Evolutionary conservation across 2,329 filamentous ascomycete genomes (phyloP).

Genomic region (Penicillium psychrosexuale): DNA sequence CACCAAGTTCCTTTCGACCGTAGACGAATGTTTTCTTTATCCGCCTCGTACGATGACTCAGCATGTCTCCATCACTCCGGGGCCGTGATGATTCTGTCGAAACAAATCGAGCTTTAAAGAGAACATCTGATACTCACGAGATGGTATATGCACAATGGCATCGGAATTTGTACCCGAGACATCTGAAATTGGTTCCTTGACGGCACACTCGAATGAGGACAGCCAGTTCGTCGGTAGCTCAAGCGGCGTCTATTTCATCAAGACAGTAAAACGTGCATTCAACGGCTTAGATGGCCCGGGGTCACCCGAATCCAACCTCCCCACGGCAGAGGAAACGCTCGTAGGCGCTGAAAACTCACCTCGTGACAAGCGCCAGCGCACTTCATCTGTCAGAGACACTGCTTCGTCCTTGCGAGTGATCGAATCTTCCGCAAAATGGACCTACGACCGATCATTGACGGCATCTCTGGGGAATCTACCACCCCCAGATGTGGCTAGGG

Average conservation of each 20-base stretch:
- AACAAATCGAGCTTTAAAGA: background rate
- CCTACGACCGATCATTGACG: conserved; percentile 28
- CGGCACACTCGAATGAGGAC: conserved; percentile 43
- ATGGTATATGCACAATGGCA: conserved; percentile 1
- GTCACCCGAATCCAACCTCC: conserved; percentile 24
- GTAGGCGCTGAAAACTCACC: conserved; percentile 27
- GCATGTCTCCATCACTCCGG: background rate
- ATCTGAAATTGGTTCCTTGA: conserved; percentile 44
- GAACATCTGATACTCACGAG: background rate
- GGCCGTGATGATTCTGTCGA: background rate
- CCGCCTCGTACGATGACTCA: background rate
- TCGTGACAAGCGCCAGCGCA: conserved; percentile 16
- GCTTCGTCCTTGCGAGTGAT: background rate
- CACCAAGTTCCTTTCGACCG: background rate
- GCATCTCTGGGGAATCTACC: conserved; percentile 29
- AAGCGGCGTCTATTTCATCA: conserved; percentile 54
- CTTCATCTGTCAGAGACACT: background rate
- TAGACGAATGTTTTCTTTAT: background rate
- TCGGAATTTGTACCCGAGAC: conserved; percentile 26
- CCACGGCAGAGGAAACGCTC: conserved; percentile 31
- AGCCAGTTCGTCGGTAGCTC: conserved; percentile 54
- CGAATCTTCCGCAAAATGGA: conserved; percentile 23
- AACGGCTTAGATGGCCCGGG: conserved; percentile 27
- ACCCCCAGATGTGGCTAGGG: conserved; percentile 34
- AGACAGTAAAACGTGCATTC: conserved; percentile 54